phyloP scores from a whole-genome alignment of 176 grass and related monocot genomes.

The Phragmites australis region DNA sequence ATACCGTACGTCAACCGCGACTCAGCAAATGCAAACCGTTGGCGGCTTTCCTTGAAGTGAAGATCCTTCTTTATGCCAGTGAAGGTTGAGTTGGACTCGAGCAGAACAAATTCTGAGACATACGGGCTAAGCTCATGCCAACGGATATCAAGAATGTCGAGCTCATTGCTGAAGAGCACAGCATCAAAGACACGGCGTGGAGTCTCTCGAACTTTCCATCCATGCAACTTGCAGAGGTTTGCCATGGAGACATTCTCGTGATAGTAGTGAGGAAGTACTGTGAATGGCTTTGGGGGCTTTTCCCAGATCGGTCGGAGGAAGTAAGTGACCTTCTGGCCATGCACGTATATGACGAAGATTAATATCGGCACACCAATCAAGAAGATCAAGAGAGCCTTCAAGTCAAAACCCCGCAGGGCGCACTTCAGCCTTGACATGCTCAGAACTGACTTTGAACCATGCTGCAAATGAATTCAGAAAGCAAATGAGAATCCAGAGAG shows the following conservation, averaged over 20 bases:
- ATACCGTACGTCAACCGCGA: conserved; percentile 82
- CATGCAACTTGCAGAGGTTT: conserved; percentile 78
- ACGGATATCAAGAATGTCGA: conserved; percentile 82
- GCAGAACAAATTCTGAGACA: conserved; percentile 78
- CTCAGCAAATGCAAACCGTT: conserved; percentile 64
- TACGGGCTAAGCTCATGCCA: conserved; percentile 85
- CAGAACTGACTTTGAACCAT: conserved; percentile 59
- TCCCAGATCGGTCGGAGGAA: conserved; percentile 88
- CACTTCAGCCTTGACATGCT: conserved; percentile 84
- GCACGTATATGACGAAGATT: conserved; percentile 63
- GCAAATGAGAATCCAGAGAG: conserved; percentile 17
- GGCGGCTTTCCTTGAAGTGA: conserved; percentile 61
- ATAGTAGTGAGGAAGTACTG: conserved; percentile 68
- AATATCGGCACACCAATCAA: conserved; percentile 66
- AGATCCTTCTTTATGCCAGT: conserved; percentile 76
- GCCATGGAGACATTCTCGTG: conserved; percentile 75
- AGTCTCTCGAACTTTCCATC: conserved; percentile 75
- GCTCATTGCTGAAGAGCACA: conserved; percentile 85
- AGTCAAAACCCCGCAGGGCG: conserved; percentile 65
- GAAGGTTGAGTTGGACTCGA: conserved; percentile 90
- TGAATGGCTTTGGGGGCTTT: conserved; percentile 83
- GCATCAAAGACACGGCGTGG: conserved; percentile 82
- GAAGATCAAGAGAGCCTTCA: conserved; percentile 64
- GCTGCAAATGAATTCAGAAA: conserved; percentile 54
- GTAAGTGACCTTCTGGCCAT: conserved; percentile 93